Evolutionary conservation across 331 rosid genomes (phyloP).

Genomic region (Malus hybrid): DNA sequence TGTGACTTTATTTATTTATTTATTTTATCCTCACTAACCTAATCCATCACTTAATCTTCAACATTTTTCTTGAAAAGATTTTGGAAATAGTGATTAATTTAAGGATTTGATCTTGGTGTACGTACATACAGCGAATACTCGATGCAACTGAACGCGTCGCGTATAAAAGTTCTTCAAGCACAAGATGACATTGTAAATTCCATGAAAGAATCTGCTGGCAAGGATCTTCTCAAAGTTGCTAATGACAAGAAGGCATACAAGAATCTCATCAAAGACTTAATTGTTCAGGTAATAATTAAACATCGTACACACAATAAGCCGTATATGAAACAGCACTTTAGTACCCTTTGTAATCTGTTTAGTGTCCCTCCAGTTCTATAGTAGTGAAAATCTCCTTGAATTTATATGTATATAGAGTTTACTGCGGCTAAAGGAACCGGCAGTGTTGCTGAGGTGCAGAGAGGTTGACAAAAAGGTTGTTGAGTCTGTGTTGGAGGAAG

Average conservation of each 20-base stretch:
- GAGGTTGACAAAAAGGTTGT: constrained; percentile 50
- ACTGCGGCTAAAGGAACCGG: constrained; percentile 73
- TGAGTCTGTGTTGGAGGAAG: constrained; percentile 59
- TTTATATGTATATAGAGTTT: constrained; percentile 38
- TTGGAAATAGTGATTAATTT: not conserved
- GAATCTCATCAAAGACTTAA: constrained; percentile 57
- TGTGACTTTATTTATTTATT: constrained; percentile 25
- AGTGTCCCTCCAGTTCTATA: too few species aligned
- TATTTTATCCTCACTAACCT: not conserved
- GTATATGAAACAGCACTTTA: too few species aligned
- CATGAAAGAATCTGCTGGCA: constrained; percentile 63
- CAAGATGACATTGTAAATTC: constrained; percentile 66
- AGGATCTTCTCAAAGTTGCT: constrained; percentile 44
- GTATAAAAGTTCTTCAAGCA: constrained; percentile 83
- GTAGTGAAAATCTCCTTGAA: not conserved
- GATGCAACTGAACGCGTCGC: constrained; percentile 84
- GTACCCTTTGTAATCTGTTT: too few species aligned
- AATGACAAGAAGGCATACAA: constrained; percentile 40
- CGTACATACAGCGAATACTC: constrained; percentile 58
- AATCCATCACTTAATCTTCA: too few species aligned
- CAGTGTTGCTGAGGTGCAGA: constrained; percentile 75
- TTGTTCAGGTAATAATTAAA: constrained; percentile 47
- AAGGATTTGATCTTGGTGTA: not conserved
- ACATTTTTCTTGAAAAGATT: not conserved
- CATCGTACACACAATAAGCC: not conserved